Evolutionary conservation across 176 grass and related monocot species (phyloP).

Genomic region (Paspalum vaginatum): DNA sequence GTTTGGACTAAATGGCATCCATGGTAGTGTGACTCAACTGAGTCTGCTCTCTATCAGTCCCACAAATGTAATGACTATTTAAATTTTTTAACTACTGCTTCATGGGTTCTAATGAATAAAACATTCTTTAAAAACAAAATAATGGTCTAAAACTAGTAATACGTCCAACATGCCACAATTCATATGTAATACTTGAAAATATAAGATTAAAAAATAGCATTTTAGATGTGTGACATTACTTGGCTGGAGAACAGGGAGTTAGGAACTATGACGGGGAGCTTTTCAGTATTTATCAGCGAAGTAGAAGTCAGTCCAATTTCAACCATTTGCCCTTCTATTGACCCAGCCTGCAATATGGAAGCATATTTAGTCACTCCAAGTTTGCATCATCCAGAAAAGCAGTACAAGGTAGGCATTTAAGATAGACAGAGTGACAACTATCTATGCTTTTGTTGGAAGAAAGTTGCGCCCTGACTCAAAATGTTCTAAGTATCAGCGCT

Average conservation of each 20-base stretch:
- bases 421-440: neutral
- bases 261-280: slow-evolving; percentile 69
- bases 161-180: neutral
- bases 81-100: neutral
- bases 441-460: neutral
- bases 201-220: neutral
- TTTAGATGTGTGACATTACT: slow-evolving; percentile 26
- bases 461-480: neutral
- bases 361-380: slow-evolving; percentile 1
- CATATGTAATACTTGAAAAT: neutral
- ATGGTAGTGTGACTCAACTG: too few relatives aligned
- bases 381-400: neutral
- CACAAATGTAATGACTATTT: neutral
- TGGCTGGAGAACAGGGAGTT: slow-evolving; percentile 80
- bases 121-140: neutral
- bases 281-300: slow-evolving; percentile 67
- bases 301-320: slow-evolving; percentile 74
- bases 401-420: neutral
- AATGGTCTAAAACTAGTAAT: neutral
- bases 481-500: neutral
- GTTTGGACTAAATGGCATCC: too few relatives aligned
- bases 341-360: slow-evolving; percentile 64
- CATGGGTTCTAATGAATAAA: neutral
- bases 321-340: slow-evolving; percentile 73
- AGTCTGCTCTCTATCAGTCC: neutral